Conservation (phyloP, 2,329 filamentous ascomycete genomes). For the Trichoderma aggressivum region DNA sequence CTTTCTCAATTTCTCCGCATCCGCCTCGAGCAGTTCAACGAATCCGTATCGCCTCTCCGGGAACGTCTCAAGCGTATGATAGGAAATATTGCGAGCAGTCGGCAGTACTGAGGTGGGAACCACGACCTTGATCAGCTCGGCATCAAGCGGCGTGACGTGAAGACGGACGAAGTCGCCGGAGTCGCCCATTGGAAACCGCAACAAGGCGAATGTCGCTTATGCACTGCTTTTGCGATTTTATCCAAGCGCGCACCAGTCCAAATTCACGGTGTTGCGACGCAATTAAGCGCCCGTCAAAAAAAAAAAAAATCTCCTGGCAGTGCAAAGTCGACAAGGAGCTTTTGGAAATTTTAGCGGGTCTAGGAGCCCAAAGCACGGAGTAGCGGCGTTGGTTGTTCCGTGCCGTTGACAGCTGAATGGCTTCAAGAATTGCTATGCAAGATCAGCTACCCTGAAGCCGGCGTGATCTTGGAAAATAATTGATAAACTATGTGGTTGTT, state of each 20-base stretch:
- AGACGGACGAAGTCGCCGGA: conserved; percentile 45
- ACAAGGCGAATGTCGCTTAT: neutral
- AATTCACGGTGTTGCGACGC: neutral
- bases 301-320: neutral
- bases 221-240: neutral
- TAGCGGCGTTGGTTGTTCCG: conserved; percentile 8
- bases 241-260: neutral
- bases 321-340: conserved; percentile 15
- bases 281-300: conserved; percentile 13
- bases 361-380: neutral
- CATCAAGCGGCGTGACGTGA: conserved; percentile 83
- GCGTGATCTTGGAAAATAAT: neutral
- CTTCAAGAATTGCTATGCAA: neutral
- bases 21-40: conserved; percentile 73
- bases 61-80: conserved; percentile 79
- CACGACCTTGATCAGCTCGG: conserved; percentile 68
- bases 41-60: conserved; percentile 90
- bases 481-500: neutral
- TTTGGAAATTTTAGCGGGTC: conserved; percentile 20
- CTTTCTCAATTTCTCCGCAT: conserved; percentile 86
- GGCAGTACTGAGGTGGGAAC: conserved; percentile 65
- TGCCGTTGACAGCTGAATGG: neutral
- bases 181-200: conserved; percentile 15
- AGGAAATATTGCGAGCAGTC: conserved; percentile 77
- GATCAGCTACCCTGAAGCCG: neutral